Base-by-base conservation (phyloP, 1,284 basidiomycete species). In the Filobasidium uniguttulatum region DNA sequence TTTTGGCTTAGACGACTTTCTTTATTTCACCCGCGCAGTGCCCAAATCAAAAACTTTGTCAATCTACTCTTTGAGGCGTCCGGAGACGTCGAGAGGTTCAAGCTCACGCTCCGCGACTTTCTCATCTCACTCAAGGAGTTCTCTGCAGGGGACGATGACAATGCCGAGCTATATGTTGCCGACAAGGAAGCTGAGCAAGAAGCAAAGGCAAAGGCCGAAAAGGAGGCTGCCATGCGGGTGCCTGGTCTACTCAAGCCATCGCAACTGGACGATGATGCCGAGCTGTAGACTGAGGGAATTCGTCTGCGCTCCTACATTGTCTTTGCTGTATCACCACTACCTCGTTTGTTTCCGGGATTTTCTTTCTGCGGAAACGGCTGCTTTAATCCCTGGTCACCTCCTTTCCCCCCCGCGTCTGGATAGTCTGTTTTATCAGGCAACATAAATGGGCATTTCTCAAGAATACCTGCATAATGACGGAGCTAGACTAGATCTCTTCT, bases 171-270 rank as follows among this genome's bases (percentile, higher is more conserved):
- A 34, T 97, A 78, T 72, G 73, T 88, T 53, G 94, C 97, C 63
- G 94, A 98, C 70, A 94, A 90, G 71, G 93, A 98, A 68, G 79
- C 80, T 4, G 91, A 94, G 68, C 74, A 75, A 50, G 71, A 80
- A 59, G 65, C 69, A 56, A 77, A 78, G 69, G 75, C 80, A 0
- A 79, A 82, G 55, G 82, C 81, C 54, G 90, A 96, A 70, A 81
- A 83, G 49, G 80, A 89, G 71, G 77, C 81, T 29, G 91, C 91
- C 17, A 85, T 87, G 75, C 80, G 85, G 58, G 89, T 98, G 56
- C 94, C 93, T n/a, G 94, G 94, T 49, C 88, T 98, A 85, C 77
- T 97, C 66, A 97, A 97, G 71, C 93, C 93, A 28, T 84, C 83
- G 59, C 86, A 91, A 70, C 67, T 94, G 53, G 68, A 73, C 65